Evolutionary conservation across 208 protist genomes (phyloP).

Genomic region (Leptomonas seymouri): DNA sequence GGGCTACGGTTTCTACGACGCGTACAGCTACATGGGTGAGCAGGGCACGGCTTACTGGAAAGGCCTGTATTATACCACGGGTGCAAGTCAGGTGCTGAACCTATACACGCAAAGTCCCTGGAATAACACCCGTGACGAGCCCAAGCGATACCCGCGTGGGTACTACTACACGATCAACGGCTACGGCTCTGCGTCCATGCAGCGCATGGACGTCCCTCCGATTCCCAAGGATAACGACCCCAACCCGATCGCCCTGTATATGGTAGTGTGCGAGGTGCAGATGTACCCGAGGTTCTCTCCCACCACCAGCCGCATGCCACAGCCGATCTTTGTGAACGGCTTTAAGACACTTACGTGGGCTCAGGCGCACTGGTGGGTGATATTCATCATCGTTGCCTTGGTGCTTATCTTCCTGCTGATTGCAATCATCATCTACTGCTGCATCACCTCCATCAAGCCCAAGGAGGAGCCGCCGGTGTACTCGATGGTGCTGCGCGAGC

Average conservation of each 20-base stretch:
- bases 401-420: slow-evolving; percentile 34
- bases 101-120: slow-evolving; percentile 36
- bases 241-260: slow-evolving; percentile 24
- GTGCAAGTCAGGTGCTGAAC: slow-evolving; percentile 39
- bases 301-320: slow-evolving; percentile 28
- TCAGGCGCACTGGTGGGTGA: slow-evolving; percentile 53
- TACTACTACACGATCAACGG: slow-evolving; percentile 39
- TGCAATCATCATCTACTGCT: slow-evolving; percentile 45
- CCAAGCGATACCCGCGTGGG: slow-evolving; percentile 44
- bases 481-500: slow-evolving; percentile 51
- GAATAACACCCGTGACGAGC: not conserved
- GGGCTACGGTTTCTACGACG: slow-evolving; percentile 50
- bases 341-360: slow-evolving; percentile 56
- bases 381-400: slow-evolving; percentile 38
- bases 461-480: slow-evolving; percentile 32
- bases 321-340: slow-evolving; percentile 42
- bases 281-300: slow-evolving; percentile 22
- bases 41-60: slow-evolving; percentile 53
- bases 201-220: slow-evolving; percentile 31
- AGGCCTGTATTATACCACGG: slow-evolving; percentile 27
- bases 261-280: slow-evolving; percentile 45
- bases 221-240: slow-evolving; percentile 30
- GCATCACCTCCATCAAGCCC: slow-evolving; percentile 19
- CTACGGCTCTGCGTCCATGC: not conserved
- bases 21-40: slow-evolving; percentile 36